phyloP scores from a whole-genome alignment of 116 monocot species.

The Dioscorea cayenensis region DNA sequence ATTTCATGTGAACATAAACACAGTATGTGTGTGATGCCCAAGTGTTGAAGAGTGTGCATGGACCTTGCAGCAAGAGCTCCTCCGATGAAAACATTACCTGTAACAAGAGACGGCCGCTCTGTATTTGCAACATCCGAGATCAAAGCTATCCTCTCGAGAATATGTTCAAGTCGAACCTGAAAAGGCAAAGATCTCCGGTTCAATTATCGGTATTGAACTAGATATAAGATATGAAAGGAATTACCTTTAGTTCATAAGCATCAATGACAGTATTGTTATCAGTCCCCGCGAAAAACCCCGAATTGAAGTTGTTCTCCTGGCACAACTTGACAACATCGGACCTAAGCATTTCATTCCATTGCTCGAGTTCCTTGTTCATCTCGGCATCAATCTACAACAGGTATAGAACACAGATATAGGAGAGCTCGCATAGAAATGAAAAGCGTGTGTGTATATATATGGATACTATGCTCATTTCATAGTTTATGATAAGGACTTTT shows the following conservation, averaged over 20 bases:
- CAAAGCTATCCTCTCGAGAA: constrained; percentile 83
- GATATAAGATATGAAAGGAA: background rate
- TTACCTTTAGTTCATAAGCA: constrained; percentile 98
- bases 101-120: constrained; percentile 72
- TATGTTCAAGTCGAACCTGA: constrained; percentile 92
- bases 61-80: constrained; percentile 92
- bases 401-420: background rate
- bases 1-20: constrained; percentile 95
- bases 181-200: background rate
- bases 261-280: constrained; percentile 58
- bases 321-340: constrained; percentile 73
- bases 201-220: background rate
- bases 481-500: too few relatives aligned
- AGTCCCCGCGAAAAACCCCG: constrained; percentile 87
- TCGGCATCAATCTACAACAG: constrained; percentile 59
- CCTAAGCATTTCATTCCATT: constrained; percentile 88
- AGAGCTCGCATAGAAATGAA: background rate
- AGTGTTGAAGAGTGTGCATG: constrained; percentile 67
- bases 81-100: constrained; percentile 70
- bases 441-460: too few relatives aligned
- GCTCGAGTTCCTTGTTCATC: constrained; percentile 80
- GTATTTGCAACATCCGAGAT: constrained; percentile 87
- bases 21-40: constrained; percentile 85
- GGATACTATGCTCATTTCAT: too few relatives aligned
- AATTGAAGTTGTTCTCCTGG: constrained; percentile 85